These are phyloP conservation scores for Quercus alba DNA, from an alignment of 306 rosid genomes.

Conservation along the genomic window DNA sequence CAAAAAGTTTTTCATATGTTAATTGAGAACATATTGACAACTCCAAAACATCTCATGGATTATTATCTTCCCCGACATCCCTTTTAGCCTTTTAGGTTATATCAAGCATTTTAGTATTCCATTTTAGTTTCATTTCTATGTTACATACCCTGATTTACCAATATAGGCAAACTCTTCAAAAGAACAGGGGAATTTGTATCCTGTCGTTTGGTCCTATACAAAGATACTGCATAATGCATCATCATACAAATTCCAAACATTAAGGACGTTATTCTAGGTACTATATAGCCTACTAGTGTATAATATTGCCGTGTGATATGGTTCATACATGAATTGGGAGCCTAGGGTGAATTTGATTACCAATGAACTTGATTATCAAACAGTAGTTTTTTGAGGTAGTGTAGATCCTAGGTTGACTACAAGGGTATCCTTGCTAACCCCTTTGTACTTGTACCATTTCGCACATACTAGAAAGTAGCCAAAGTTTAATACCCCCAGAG, in stretches of 20 bases:
- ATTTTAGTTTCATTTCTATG: too few species aligned
- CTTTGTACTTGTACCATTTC: slow-evolving; percentile 69
- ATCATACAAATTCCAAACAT: background rate
- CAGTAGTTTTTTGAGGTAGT: slow-evolving; percentile 22
- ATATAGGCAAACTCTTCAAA: too few species aligned
- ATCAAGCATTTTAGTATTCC: background rate
- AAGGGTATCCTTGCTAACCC: slow-evolving; percentile 11
- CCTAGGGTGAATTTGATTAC: background rate
- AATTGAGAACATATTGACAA: background rate
- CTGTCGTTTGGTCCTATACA: too few species aligned
- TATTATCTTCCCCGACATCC: background rate
- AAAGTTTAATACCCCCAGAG: slow-evolving; percentile 43
- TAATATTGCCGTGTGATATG: too few species aligned
- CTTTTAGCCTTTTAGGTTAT: background rate
- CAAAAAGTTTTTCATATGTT: background rate
- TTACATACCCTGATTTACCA: too few species aligned
- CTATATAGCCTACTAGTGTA: background rate
- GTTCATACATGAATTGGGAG: too few species aligned
- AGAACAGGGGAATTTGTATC: too few species aligned
- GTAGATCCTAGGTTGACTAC: slow-evolving; percentile 26
- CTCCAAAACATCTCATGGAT: background rate
- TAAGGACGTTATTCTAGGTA: background rate
- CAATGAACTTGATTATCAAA: slow-evolving; percentile 3
- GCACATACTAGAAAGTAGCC: slow-evolving; percentile 59
- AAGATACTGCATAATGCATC: background rate